Base-by-base conservation (phyloP, 805 yeast genomes). In the Monosporozyma aquatica region DNA sequence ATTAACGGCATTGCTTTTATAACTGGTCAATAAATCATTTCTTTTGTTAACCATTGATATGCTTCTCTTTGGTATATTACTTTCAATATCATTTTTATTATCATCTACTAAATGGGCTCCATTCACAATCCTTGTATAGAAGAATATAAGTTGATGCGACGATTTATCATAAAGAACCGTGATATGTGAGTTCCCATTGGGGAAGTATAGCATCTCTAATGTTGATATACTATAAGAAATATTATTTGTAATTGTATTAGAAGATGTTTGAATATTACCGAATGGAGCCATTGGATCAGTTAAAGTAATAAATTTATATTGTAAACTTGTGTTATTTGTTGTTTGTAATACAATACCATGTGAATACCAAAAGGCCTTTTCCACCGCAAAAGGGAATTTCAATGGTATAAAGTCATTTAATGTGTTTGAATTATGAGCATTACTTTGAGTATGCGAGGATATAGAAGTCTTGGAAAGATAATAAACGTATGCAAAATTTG, bases 251-350 rank as follows among this genome's bases (percentile, higher is more conserved):
- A 47, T 64, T 58, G 9, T 73, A 62, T 54, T 69, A 41, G 87
- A 77, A 0, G 87, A 76, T 0, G 90, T 78, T 1, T 78, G 76
- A 4, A 87, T 73, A 4, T 76, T 65, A 2, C 95, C 87, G 43
- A 84, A 70, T 4, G 85, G 92, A 2, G 76, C 74, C 46, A 82
- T 64, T 1, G 95, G 90, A 55, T 85, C 94, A 1, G 78, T 70
- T 45, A 87, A 56, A 0, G 94, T 78, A 41, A 86, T 67, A 50
- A 84, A 82, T 41, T 66, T 61, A 32, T 53, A 53, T 25, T 34
- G 27, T n/a, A 33, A 9, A 26, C 20, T 39, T 25, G 38, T 69
- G 71, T 29, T 36, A 15, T 29, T 28, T 2, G 18, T 66, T 17
- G 32, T 26, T 52, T 82, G 84, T 18, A 84, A 52, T 0, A 87